phyloP scores from a whole-genome alignment of 371 early-diverging fungal genomes.

The Mortierella sp. region DNA sequence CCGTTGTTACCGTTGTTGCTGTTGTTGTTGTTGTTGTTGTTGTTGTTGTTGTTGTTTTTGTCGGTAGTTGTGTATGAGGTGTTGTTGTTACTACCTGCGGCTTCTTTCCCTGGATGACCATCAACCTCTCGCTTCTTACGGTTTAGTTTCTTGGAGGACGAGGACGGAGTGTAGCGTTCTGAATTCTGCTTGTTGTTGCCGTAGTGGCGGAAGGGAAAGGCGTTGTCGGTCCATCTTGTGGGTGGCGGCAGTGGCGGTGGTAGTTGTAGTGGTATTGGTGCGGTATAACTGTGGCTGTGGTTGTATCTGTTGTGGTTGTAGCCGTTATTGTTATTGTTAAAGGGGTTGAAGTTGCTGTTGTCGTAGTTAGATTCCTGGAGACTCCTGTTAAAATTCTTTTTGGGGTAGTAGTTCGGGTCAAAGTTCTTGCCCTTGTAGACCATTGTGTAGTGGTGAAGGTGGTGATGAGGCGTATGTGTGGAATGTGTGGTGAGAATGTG shows the following conservation, averaged over 20 bases:
- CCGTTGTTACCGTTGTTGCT: background rate
- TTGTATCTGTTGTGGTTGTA: background rate
- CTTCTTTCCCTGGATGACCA: background rate
- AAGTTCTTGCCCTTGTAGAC: slow-evolving; percentile 18
- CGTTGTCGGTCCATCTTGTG: background rate
- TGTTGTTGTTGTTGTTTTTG: background rate
- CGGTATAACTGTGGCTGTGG: background rate
- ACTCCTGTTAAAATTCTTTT: background rate
- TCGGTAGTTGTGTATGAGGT: background rate
- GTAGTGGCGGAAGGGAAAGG: background rate
- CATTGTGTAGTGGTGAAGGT: background rate
- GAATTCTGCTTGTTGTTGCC: background rate
- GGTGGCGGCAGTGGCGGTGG: background rate
- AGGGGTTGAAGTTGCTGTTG: background rate
- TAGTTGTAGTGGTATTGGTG: background rate
- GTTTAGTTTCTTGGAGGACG: background rate
- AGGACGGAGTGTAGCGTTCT: background rate
- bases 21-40: background rate
- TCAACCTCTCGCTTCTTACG: background rate
- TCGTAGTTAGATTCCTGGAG: background rate
- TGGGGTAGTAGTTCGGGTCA: slow-evolving; percentile 15
- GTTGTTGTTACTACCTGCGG: background rate
- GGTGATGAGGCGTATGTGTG: background rate
- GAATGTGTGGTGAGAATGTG: background rate
- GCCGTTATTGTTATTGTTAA: background rate